phyloP scores from a whole-genome alignment of 305 asterid species.

The Fraxinus sp. region DNA sequence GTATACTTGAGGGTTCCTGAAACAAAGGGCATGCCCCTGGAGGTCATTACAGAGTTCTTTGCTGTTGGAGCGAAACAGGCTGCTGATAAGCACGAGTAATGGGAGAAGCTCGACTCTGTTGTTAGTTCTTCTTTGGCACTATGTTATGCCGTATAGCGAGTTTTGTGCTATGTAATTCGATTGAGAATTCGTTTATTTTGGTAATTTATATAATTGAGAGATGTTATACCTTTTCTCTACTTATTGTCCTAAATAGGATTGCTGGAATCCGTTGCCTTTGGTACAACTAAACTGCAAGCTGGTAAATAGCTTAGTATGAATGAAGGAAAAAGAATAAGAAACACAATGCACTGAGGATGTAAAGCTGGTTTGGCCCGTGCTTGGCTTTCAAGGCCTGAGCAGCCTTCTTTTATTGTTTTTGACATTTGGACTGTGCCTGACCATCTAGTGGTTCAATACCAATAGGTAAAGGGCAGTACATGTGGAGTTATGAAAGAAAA shows the following conservation, averaged over 20 bases:
- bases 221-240: background rate
- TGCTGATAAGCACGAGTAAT: constrained; percentile 42
- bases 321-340: background rate
- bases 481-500: background rate
- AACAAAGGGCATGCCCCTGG: constrained; percentile 61
- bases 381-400: background rate
- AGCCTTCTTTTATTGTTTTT: background rate
- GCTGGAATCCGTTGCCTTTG: background rate
- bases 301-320: background rate
- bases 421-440: background rate
- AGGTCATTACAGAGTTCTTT: background rate
- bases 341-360: background rate
- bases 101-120: background rate
- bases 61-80: constrained; percentile 64
- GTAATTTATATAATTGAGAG: background rate
- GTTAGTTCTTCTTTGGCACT: background rate
- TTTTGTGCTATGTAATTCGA: background rate
- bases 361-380: background rate
- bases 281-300: background rate
- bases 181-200: too few relatives aligned
- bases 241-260: background rate
- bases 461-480: background rate
- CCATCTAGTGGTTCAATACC: background rate
- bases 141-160: background rate
- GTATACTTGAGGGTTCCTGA: constrained; percentile 84